Conservation (phyloP, 2,329 filamentous ascomycete species). For the Fusarium denticulatum region DNA sequence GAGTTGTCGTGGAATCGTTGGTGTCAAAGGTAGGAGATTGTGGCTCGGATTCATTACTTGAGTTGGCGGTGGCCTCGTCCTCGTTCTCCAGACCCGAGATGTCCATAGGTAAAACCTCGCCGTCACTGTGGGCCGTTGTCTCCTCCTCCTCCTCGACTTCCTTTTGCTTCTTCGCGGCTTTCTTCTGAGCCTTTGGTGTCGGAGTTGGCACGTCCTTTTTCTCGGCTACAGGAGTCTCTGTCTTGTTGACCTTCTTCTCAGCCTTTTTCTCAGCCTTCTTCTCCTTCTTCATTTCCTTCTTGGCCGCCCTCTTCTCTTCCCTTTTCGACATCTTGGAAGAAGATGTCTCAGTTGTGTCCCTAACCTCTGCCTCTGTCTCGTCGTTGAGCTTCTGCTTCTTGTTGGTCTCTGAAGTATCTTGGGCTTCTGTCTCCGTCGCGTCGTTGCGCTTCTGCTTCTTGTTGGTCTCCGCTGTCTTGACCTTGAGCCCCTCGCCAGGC, state of each 20-base stretch:
- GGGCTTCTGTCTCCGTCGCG: slow-evolving; percentile 27
- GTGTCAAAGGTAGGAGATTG: slow-evolving; percentile 67
- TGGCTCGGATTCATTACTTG: slow-evolving; percentile 62
- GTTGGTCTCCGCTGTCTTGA: slow-evolving; percentile 57
- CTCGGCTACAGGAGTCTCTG: slow-evolving; percentile 48
- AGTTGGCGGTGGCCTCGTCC: slow-evolving; percentile 57
- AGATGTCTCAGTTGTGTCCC: slow-evolving; percentile 56
- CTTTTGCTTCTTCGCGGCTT: slow-evolving; percentile 43
- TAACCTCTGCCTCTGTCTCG: slow-evolving; percentile 39
- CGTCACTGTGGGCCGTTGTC: slow-evolving; percentile 13
- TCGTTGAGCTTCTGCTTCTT: slow-evolving; percentile 63
- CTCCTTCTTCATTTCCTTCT: slow-evolving; percentile 57
- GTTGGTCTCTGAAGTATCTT: slow-evolving; percentile 52
- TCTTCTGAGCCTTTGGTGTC: slow-evolving; percentile 40
- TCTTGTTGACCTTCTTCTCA: slow-evolving; percentile 56
- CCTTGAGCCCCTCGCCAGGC: slow-evolving; percentile 72
- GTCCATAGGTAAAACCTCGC: slow-evolving; percentile 40
- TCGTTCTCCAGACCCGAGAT: slow-evolving; percentile 48
- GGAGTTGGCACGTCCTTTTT: slow-evolving; percentile 39
- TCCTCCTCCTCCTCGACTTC: slow-evolving; percentile 26
- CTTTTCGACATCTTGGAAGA: slow-evolving; percentile 60
- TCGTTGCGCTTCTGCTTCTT: slow-evolving; percentile 63
- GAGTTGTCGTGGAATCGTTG: slow-evolving; percentile 53
- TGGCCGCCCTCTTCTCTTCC: slow-evolving; percentile 63
- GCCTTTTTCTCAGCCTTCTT: slow-evolving; percentile 54